Percentiles rank a stretch among this genome's conserved stretches.
Conservation (phyloP, 805 yeast species). For the fission yeast (Schizosaccharomyces pombe) region DNA sequence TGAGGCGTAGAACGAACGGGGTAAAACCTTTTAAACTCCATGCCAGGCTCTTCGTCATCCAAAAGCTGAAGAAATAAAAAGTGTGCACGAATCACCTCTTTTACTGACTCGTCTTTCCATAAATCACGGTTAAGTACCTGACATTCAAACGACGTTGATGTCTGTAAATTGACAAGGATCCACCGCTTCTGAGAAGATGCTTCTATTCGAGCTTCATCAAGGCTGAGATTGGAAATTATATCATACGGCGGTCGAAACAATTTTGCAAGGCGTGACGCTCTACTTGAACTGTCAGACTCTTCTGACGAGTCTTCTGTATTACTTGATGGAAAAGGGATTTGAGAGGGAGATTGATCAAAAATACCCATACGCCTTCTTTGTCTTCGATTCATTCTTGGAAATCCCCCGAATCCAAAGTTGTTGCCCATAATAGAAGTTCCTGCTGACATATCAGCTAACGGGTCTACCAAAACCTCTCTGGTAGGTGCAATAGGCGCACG, state of each 20-base stretch:
- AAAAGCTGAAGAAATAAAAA: conserved; percentile 76
- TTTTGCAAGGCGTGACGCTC: conserved; percentile 49
- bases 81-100: conserved; percentile 35
- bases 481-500: conserved; percentile 59
- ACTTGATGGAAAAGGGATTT: conserved; percentile 7
- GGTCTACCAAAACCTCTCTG: conserved; percentile 54
- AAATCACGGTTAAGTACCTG: conserved; percentile 81
- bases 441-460: conserved; percentile 7
- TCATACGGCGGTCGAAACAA: conserved; percentile 89
- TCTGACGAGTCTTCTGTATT: conserved; percentile 6
- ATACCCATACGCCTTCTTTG: conserved; percentile 16
- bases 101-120: conserved; percentile 54
- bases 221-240: conserved; percentile 38
- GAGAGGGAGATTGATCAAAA: conserved; percentile 25
- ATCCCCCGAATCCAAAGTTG: conserved; percentile 5
- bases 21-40: conserved; percentile 47
- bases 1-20: conserved; percentile 47
- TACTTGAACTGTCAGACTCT: conserved; percentile 22
- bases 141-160: conserved; percentile 60
- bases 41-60: conserved; percentile 51
- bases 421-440: not conserved
- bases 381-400: conserved; percentile 4
- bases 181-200: conserved; percentile 50
- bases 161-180: conserved; percentile 76
- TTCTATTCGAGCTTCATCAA: conserved; percentile 30